phyloP scores from a whole-genome alignment of 2,329 filamentous ascomycete genomes.

The Microsporum ferrugineum region DNA sequence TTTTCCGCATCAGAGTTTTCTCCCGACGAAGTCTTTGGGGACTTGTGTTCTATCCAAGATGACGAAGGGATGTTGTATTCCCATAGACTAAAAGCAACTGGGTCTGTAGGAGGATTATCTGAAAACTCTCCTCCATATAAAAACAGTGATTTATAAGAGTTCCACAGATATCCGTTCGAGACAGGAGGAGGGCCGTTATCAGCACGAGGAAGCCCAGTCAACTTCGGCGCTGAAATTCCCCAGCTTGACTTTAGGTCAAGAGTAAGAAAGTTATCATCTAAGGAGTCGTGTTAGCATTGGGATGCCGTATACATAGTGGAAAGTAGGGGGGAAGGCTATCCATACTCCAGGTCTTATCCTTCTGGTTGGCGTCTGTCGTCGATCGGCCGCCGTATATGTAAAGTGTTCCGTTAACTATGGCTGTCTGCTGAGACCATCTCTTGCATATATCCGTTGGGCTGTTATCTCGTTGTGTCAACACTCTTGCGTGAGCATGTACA shows the following conservation, averaged over 20 bases:
- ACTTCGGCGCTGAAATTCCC: constrained; percentile 51
- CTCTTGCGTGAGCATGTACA: background rate
- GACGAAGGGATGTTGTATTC: constrained; percentile 52
- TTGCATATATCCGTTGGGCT: constrained; percentile 49
- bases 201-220: constrained; percentile 52
- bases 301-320: no score
- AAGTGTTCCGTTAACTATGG: constrained; percentile 61
- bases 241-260: constrained; percentile 65
- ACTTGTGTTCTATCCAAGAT: constrained; percentile 52
- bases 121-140: constrained; percentile 66
- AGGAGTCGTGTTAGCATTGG: background rate
- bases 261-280: constrained; percentile 59
- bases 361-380: constrained; percentile 47
- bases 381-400: constrained; percentile 66
- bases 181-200: constrained; percentile 56
- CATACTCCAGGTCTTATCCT: constrained; percentile 58
- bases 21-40: constrained; percentile 52
- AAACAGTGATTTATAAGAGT: constrained; percentile 56
- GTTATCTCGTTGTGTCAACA: constrained; percentile 18
- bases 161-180: constrained; percentile 64
- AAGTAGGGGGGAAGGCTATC: constrained; percentile 1
- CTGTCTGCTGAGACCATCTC: constrained; percentile 55
- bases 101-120: constrained; percentile 47
- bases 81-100: constrained; percentile 55
- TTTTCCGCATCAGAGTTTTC: constrained; percentile 48